These are phyloP conservation scores for Vachellia collinsii DNA, from an alignment of 306 rosid genomes.

Conservation along the genomic window DNA sequence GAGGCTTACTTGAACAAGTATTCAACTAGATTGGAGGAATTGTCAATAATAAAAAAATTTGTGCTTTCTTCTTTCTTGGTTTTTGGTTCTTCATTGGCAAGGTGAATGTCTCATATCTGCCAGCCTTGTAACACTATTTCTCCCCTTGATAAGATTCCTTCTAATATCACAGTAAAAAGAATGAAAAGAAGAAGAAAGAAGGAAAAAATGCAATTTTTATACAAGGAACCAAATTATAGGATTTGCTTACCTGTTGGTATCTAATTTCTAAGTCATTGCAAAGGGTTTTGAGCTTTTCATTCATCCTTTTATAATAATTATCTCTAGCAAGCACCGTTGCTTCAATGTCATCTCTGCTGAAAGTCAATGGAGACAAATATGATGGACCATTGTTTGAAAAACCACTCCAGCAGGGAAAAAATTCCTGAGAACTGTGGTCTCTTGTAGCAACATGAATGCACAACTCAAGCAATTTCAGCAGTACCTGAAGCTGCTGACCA, in stretches of 20 bases:
- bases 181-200: neutral
- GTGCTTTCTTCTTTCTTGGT: constrained; percentile 29
- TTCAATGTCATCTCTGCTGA: constrained; percentile 62
- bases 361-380: constrained; percentile 64
- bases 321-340: constrained; percentile 67
- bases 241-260: constrained; percentile 68
- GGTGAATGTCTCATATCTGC: neutral
- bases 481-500: constrained; percentile 95
- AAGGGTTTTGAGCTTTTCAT: constrained; percentile 59
- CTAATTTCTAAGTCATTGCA: constrained; percentile 63
- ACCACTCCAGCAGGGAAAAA: constrained; percentile 87
- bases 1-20: constrained; percentile 6
- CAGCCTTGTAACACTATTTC: constrained; percentile 13
- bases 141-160: constrained; percentile 10
- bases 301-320: constrained; percentile 72
- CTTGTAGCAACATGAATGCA: constrained; percentile 63
- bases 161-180: constrained; percentile 10
- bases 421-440: constrained; percentile 62
- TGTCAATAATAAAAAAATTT: neutral
- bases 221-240: constrained; percentile 30
- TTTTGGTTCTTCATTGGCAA: constrained; percentile 21
- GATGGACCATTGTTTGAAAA: constrained; percentile 59
- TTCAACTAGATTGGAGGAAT: constrained; percentile 11
- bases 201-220: neutral
- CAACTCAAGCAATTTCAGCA: constrained; percentile 83